Evolutionary conservation across 2,329 filamentous ascomycete species (phyloP), one percentile per base, ranked within the genome.

Genomic region (Coniochaeta sp.): DNA sequence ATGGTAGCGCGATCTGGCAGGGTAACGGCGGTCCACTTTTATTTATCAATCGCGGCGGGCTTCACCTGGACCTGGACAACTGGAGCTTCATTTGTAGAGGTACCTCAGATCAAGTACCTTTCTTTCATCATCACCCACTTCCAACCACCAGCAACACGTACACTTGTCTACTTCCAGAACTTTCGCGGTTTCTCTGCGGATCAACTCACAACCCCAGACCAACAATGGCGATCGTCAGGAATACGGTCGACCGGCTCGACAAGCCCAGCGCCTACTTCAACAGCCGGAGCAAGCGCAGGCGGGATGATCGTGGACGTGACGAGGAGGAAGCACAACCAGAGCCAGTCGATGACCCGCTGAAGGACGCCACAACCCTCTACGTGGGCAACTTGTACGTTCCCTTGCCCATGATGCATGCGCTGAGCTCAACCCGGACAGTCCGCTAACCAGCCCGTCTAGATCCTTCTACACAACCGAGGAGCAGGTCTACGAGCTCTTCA

Each of bases 381-480:
- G 92, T 99, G 46, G 94, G 94, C 63, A 99, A 99, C 69, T 77
- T 99, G 81, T 95, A 76, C 60, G 85, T 70, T n/a, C n/a, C n/a
- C 9, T 32, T 26, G n/a, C n/a, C n/a, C n/a, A n/a, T n/a, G n/a
- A n/a, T n/a, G n/a, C n/a, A n/a, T n/a, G n/a, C n/a, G n/a, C n/a
- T n/a, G n/a, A n/a, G n/a, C n/a, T n/a, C n/a, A n/a, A n/a, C n/a
- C n/a, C n/a, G n/a, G n/a, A n/a, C n/a, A n/a, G n/a, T n/a, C n/a
- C n/a, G 32, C 52, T 54, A 53, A 56, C 51, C 52, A 28, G 55
- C 56, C 51, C 52, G 56, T 56, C 50, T 22, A 91, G 88, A 51
- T 95, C 91, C 38, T 96, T 96, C 74, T 96, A 96, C 78, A 99
- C 94, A 22, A 99, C 94, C 52, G 94, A 99, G 69, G 94, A 99